Conservation (phyloP, 257 asterid genomes). For the Primulina huaijiensis region DNA sequence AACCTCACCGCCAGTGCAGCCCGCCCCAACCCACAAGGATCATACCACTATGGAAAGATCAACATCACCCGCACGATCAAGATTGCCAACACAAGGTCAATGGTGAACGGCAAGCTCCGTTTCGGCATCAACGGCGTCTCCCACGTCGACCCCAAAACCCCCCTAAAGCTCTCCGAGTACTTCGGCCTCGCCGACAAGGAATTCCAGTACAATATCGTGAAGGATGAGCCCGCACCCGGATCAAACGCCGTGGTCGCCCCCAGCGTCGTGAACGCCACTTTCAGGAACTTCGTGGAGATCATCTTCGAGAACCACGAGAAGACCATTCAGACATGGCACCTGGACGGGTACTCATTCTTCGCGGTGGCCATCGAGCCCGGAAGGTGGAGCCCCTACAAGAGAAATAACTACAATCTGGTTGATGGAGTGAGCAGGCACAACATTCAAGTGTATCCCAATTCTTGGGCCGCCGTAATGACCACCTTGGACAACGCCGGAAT, state of each 20-base stretch:
- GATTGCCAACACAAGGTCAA: conserved; percentile 16
- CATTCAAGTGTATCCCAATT: conserved; percentile 52
- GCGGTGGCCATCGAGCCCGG: conserved; percentile 52
- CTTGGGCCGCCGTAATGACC: conserved; percentile 58
- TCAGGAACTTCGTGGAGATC: conserved; percentile 49
- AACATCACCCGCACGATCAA: conserved; percentile 37
- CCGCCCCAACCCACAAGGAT: conserved; percentile 41
- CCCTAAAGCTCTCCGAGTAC: conserved; percentile 30
- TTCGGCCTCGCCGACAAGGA: conserved; percentile 8
- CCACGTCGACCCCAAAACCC: conserved; percentile 24
- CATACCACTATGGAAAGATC: conserved; percentile 33
- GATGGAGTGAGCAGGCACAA: conserved; percentile 51
- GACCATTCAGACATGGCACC: conserved; percentile 48
- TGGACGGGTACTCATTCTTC: conserved; percentile 49
- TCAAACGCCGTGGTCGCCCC: conserved; percentile 23
- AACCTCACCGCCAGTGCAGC: conserved; percentile 38
- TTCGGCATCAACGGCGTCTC: conserved; percentile 33
- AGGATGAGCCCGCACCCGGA: conserved; percentile 28
- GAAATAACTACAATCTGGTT: conserved; percentile 48
- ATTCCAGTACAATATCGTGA: conserved; percentile 33
- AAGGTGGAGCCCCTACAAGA: conserved; percentile 47
- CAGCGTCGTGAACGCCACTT: conserved; percentile 41
- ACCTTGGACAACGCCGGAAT: conserved; percentile 60
- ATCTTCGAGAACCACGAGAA: conserved; percentile 51
- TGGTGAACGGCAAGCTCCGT: conserved; percentile 25